Evolutionary conservation across 2,329 filamentous ascomycete genomes (phyloP).

Genomic region (Waltergamsia citrina): DNA sequence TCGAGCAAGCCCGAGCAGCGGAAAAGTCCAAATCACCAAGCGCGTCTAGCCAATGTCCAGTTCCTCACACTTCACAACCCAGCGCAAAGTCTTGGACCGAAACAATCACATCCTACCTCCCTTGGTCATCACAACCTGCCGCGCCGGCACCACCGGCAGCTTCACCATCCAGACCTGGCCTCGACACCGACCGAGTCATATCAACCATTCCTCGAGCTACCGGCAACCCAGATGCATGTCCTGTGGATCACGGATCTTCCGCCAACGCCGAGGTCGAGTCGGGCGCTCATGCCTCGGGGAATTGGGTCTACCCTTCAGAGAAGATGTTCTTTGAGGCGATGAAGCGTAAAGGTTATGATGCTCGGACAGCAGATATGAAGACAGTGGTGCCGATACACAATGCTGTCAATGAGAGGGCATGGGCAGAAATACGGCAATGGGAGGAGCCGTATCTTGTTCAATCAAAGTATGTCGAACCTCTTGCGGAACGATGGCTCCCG

Average conservation of each 20-base stretch:
- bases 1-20: slow-evolving; percentile 55
- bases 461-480: slow-evolving; percentile 38
- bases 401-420: slow-evolving; percentile 93
- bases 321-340: slow-evolving; percentile 98
- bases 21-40: slow-evolving; percentile 14
- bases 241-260: slow-evolving; percentile 27
- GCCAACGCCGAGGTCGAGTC: slow-evolving; percentile 76
- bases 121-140: slow-evolving; percentile 27
- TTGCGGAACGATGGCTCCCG: not conserved
- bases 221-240: slow-evolving; percentile 22
- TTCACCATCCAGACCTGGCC: slow-evolving; percentile 11
- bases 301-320: slow-evolving; percentile 96
- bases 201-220: slow-evolving; percentile 68
- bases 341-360: slow-evolving; percentile 77
- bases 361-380: slow-evolving; percentile 66
- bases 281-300: slow-evolving; percentile 63
- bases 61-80: slow-evolving; percentile 18
- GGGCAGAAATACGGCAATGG: slow-evolving; percentile 87
- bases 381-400: slow-evolving; percentile 97
- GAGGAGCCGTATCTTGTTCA: slow-evolving; percentile 57
- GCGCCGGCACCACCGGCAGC: slow-evolving; percentile 7
- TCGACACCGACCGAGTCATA: slow-evolving; percentile 62
- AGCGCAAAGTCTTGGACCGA: slow-evolving; percentile 31
- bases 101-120: slow-evolving; percentile 29
- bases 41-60: slow-evolving; percentile 16